phyloP scores from a whole-genome alignment of 2,329 filamentous ascomycete genomes.

The Pestalotiopsis sp. region DNA sequence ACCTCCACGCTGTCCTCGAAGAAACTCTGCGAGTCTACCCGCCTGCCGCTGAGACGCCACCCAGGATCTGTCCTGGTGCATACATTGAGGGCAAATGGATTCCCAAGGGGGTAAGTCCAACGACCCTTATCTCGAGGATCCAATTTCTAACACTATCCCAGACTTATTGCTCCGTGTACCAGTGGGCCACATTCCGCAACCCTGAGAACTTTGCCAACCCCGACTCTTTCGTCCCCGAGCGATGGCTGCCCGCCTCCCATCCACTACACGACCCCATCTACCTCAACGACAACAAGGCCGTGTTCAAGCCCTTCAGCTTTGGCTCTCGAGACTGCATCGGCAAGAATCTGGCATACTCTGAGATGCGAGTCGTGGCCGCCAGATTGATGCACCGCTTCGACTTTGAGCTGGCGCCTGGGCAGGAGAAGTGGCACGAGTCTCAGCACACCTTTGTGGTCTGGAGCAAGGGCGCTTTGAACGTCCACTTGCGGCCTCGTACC shows the following conservation, averaged over 20 bases:
- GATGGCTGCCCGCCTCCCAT: not conserved
- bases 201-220: not conserved
- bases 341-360: not conserved
- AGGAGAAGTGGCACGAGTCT: not conserved
- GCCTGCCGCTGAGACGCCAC: not conserved
- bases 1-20: not conserved
- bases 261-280: slow-evolving; percentile 14
- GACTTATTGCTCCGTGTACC: not conserved
- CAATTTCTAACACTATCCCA: not conserved
- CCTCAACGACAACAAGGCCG: not conserved
- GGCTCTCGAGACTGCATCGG: slow-evolving; percentile 3
- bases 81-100: not conserved
- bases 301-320: not conserved
- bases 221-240: slow-evolving; percentile 1
- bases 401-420: not conserved
- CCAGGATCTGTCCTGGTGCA: not conserved
- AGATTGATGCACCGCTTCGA: not conserved
- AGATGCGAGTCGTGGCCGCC: not conserved
- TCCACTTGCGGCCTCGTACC: not conserved
- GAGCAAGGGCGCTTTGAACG: not conserved
- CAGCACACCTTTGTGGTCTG: not conserved
- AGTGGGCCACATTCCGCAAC: not conserved
- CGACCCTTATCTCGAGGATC: not conserved
- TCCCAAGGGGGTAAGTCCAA: not conserved
- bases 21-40: not conserved